These are phyloP conservation scores for Trichoderma brevicompactum DNA, from an alignment of 2,329 filamentous ascomycete genomes.

Conservation along the genomic window DNA sequence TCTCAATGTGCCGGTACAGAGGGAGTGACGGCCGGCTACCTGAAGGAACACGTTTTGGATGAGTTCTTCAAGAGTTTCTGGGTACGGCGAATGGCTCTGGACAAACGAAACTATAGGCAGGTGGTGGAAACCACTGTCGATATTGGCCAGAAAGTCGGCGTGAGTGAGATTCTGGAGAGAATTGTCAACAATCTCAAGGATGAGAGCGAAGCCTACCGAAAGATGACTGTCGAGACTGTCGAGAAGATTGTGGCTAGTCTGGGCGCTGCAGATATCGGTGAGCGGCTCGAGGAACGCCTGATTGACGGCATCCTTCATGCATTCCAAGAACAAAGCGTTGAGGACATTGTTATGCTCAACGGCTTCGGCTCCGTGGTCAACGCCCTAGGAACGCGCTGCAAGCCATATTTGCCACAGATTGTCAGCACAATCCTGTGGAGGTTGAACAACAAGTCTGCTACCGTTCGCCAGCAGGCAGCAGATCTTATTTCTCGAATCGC, in stretches of 20 bases:
- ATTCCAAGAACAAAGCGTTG: slow-evolving; percentile 97
- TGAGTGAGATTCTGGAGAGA: slow-evolving; percentile 89
- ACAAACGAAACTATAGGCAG: slow-evolving; percentile 96
- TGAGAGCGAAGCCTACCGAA: slow-evolving; percentile 95
- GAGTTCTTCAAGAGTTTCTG: slow-evolving; percentile 99
- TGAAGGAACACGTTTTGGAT: slow-evolving; percentile 91
- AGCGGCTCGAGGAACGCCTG: slow-evolving; percentile 88
- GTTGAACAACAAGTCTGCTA: slow-evolving; percentile 96
- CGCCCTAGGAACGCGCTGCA: slow-evolving; percentile 88
- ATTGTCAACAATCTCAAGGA: slow-evolving; percentile 97
- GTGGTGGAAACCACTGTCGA: slow-evolving; percentile 98
- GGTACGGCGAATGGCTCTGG: slow-evolving; percentile 94
- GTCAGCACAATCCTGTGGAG: slow-evolving; percentile 96
- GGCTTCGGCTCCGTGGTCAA: slow-evolving; percentile 98
- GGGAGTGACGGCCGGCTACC: slow-evolving; percentile 90
- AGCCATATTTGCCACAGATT: slow-evolving; percentile 95
- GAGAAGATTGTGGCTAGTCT: slow-evolving; percentile 95
- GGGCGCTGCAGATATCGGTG: slow-evolving; percentile 90
- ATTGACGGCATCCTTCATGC: slow-evolving; percentile 95
- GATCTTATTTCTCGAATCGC: slow-evolving; percentile 96
- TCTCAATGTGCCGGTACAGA: slow-evolving; percentile 94
- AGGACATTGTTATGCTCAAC: slow-evolving; percentile 95
- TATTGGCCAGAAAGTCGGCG: slow-evolving; percentile 96
- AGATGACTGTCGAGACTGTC: slow-evolving; percentile 98
- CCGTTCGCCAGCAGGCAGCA: slow-evolving; percentile 93